A percentile compares a stretch with the other conserved stretches of the same genome.
These are phyloP conservation scores for Garcia nutans DNA, from an alignment of 345 rosid genomes.

Conservation along the genomic window DNA sequence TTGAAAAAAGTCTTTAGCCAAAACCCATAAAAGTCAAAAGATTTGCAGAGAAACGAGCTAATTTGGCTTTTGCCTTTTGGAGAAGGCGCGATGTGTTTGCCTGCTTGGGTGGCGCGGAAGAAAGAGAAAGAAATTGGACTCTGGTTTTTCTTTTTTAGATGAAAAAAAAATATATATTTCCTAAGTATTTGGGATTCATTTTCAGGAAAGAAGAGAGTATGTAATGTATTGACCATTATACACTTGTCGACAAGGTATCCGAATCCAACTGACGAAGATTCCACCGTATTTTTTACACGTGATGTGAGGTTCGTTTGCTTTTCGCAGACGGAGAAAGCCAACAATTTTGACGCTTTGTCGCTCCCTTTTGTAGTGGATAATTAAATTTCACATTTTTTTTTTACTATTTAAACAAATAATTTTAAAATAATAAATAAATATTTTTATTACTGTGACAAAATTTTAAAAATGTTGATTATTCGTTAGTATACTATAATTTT, in stretches of 20 bases:
- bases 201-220: not conserved
- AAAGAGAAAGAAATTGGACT: not conserved
- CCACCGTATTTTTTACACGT: not conserved
- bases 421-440: too few relatives aligned
- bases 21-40: not conserved
- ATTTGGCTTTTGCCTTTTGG: not conserved
- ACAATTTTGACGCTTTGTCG: too few relatives aligned
- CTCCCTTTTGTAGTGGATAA: too few relatives aligned
- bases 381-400: too few relatives aligned
- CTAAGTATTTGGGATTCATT: not conserved
- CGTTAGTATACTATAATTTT: too few relatives aligned
- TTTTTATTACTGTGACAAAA: too few relatives aligned
- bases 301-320: not conserved
- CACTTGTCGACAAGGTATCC: not conserved
- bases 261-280: not conserved
- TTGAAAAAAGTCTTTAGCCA: not conserved
- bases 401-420: too few relatives aligned
- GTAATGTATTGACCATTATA: not conserved
- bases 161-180: not conserved
- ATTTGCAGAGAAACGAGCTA: not conserved
- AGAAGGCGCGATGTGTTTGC: not conserved
- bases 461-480: too few relatives aligned
- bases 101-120: not conserved
- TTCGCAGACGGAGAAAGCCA: too few relatives aligned
- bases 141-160: not conserved